Percentiles rank a stretch among this genome's conserved stretches.
Conservation (phyloP, 768 basidiomycete genomes). For the Trametes gibbosa region DNA sequence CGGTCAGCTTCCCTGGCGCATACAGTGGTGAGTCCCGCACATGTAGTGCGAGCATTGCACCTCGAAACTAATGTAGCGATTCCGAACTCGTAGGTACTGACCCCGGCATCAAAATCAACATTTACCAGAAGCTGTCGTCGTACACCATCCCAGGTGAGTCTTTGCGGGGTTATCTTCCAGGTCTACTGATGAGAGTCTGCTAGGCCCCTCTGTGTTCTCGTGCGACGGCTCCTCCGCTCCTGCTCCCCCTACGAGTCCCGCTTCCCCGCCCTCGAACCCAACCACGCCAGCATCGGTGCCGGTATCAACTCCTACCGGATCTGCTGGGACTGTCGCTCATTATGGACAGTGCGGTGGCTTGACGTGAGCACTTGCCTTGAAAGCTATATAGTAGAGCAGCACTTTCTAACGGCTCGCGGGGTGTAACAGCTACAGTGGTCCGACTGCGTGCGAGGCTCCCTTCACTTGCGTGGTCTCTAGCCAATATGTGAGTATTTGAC, state of each 20-base stretch:
- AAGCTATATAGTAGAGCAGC: no score
- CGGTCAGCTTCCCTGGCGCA: slow-evolving; percentile 37
- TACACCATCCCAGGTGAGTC: slow-evolving; percentile 30
- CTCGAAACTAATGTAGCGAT: neutral
- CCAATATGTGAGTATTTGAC: neutral
- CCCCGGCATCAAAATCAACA: slow-evolving; percentile 35
- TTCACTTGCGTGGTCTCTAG: slow-evolving; percentile 30
- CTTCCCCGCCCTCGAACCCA: neutral
- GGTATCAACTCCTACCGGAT: slow-evolving; percentile 10
- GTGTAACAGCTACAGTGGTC: slow-evolving; percentile 33
- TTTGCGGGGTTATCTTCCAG: neutral
- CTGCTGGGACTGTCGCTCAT: slow-evolving; percentile 34
- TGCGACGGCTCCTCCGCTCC: slow-evolving; percentile 24
- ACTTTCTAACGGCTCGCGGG: neutral
- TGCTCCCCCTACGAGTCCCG: slow-evolving; percentile 7
- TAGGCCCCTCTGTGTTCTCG: slow-evolving; percentile 29
- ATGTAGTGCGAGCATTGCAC: neutral
- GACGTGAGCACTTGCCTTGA: slow-evolving; percentile 24
- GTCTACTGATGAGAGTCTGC: neutral
- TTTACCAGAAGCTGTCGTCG: slow-evolving; percentile 29
- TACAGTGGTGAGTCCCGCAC: slow-evolving; percentile 28
- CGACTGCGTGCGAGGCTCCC: slow-evolving; percentile 36
- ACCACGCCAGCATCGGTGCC: slow-evolving; percentile 5
- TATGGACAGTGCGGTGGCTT: slow-evolving; percentile 45
- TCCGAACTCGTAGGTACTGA: slow-evolving; percentile 26